Evolutionary conservation across 2,329 filamentous ascomycete genomes (phyloP).

Genomic region (Claviceps sp.): DNA sequence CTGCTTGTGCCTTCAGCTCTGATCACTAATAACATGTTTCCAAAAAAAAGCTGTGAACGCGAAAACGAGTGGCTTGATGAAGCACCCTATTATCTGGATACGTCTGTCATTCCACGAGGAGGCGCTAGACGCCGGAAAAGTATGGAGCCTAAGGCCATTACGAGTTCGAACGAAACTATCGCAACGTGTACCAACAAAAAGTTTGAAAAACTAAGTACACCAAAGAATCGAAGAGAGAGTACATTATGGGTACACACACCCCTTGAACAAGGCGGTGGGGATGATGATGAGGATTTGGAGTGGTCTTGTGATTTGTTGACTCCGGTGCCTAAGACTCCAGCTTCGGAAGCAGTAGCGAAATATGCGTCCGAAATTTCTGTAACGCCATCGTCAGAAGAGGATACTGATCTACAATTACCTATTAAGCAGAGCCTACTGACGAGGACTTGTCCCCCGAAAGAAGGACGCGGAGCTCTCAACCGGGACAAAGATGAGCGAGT

Average conservation of each 20-base stretch:
- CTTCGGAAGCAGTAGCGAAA: constrained; percentile 38
- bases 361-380: constrained; percentile 38
- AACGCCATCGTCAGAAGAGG: constrained; percentile 26
- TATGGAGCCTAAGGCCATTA: constrained; percentile 62
- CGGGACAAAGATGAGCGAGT: constrained; percentile 42
- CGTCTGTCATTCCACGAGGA: constrained; percentile 52
- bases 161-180: constrained; percentile 54
- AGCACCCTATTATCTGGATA: constrained; percentile 54
- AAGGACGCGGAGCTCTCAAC: constrained; percentile 30
- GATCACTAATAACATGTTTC: constrained; percentile 17
- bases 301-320: constrained; percentile 34
- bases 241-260: constrained; percentile 42
- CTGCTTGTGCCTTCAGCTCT: neutral
- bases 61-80: constrained; percentile 69
- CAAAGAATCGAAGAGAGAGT: constrained; percentile 39
- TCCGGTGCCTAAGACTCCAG: constrained; percentile 44
- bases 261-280: constrained; percentile 27
- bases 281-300: constrained; percentile 24
- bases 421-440: constrained; percentile 27
- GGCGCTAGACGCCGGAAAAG: constrained; percentile 62
- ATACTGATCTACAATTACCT: constrained; percentile 21
- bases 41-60: constrained; percentile 45
- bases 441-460: constrained; percentile 43
- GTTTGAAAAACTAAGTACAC: constrained; percentile 31
- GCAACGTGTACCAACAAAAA: constrained; percentile 28